Base-by-base conservation (phyloP, 805 yeast species). In the Kazachstania martiniae region DNA sequence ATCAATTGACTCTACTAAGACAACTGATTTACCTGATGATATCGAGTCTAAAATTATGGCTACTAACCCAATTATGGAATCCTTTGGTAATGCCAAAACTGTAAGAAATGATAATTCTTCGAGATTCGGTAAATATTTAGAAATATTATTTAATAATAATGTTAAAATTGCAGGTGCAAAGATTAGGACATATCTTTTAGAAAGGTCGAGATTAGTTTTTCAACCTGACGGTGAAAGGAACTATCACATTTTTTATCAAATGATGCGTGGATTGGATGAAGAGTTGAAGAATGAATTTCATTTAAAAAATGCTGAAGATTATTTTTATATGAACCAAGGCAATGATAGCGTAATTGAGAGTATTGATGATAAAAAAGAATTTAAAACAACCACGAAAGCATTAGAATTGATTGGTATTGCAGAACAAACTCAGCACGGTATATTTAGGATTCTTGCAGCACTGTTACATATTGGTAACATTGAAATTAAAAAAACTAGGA, bases 61-160 rank as follows among this genome's bases (percentile, higher is more conserved):
- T 12, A 91, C 98, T 0, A 89, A 89, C 55, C 95, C 96, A 4
- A 69, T 86, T 35, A 70, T 86, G 56, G 96, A 86, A 57, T 78
- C 94, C 0, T 86, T 86, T 59, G 96, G 96, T 31, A 86, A 94
- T 64, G 95, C 96, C 18, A 86, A 86, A 59, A 86, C 96, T 0
- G 69, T 84, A 41, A 72, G 95, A 53, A 86, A 86, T 56, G 84
- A 86, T 61, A 86, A 86, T 56, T 84, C 94, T n/a, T 84, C 95
- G 5, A 71, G 96, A 48, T 94, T 85, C 59, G 96, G 96, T 34
- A 86, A 86, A 59, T 89, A 89, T 54, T 66, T 89, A 46, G 96
- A 89, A 60, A 91, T 89, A 44, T 63, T 85, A 44, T 89, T 89
- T 55, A 80, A 85, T 58, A 59, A 68, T 13, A 54, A 72, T 18